Evolutionary conservation across 305 asterid species (phyloP), one percentile per base, ranked within the genome.

Genomic region (Ilex paraguariensis): DNA sequence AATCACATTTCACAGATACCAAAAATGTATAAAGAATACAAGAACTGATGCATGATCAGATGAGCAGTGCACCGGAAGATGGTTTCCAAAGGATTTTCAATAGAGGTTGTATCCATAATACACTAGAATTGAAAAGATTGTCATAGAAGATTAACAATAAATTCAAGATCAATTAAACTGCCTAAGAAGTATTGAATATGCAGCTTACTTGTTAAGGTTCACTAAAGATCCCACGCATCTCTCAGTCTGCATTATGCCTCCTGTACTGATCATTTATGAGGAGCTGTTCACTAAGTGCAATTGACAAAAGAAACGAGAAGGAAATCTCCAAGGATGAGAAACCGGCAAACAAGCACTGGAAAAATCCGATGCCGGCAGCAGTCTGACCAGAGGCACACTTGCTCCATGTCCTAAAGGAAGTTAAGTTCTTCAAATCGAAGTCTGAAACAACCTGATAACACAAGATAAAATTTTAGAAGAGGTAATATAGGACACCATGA

Each of bases 281-380:
- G 66, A 69, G 73, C 73, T 75, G 79, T 72, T 68, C 81, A 84
- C 92, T 90, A 90, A 66, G 99, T 90, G 81, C 91, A 86, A 76
- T 87, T 84, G 85, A 86, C 87, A 71, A 87, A 87, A 81, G 95
- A 84, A 80, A 90, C 84, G 69, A 93, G 89, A 83, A 80, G 92
- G 80, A 79, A 87, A 75, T 79, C 82, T 75, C 94, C 88, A 78
- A 73, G 70, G 77, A 75, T 70, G 81, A 89, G 79, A 71, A 76
- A 85, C 75, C 79, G 88, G 91, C 96, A 82, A 69, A 88, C 87
- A 68, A 86, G 92, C 69, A 84, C 86, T 65, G 86, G 78, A 57
- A 82, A 80, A 71, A 64, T 70, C 61, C 75, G 83, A 59, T 71
- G 82, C 82, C 77, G 81, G 78, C 66, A 68, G 82, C 75, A 78